Evolutionary conservation across 164 flowering plant genomes (phyloP), one percentile per base, ranked within the genome.

Genomic region (Berberis thunbergii): DNA sequence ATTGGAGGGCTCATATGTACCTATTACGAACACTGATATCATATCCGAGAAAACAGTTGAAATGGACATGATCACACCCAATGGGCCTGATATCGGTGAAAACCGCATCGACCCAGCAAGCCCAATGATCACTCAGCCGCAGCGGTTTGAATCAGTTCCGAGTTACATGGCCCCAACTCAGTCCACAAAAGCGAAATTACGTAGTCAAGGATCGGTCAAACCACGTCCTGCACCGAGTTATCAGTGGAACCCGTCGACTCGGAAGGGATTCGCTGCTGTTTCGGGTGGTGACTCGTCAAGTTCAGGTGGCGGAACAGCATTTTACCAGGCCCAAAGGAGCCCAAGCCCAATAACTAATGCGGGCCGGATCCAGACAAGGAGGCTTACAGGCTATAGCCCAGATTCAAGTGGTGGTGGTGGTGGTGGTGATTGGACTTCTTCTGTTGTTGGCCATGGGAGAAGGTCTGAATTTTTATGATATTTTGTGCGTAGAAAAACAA

Each of bases 81-180:
- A 64, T 12, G 57, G 71, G 53, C 43, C 74, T 0, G 74, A 64
- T 4, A 54, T 60, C 7, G 55, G 54, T 42, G 64, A 43, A 2
- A 75, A 72, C 45, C 53, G 60, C 0, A 12, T 41, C 1, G 78
- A 75, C n/a, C 43, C 73, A 8, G 53, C 59, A 60, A 60, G 73
- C 7, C 57, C 70, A 62, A 61, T 70, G 3, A 41, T 43, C 38
- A 65, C 64, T 10, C 57, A 45, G 69, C 74, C 72, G 2, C 67
- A 65, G 4, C 60, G 64, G 3, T 54, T 71, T 0, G 74, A 67
- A 49, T 67, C 60, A 54, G 75, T 88, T 9, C 98, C 98, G 4
- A 91, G 98, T 70, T 94, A 90, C 78, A 94, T 90, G 98, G 91
- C 91, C 58, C 77, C 89, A 7, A 94, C 98, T 7, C 75, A 86